Evolutionary conservation across 805 yeast species (phyloP), one percentile per base, ranked within the genome.

Genomic region (Millerozyma miso): DNA sequence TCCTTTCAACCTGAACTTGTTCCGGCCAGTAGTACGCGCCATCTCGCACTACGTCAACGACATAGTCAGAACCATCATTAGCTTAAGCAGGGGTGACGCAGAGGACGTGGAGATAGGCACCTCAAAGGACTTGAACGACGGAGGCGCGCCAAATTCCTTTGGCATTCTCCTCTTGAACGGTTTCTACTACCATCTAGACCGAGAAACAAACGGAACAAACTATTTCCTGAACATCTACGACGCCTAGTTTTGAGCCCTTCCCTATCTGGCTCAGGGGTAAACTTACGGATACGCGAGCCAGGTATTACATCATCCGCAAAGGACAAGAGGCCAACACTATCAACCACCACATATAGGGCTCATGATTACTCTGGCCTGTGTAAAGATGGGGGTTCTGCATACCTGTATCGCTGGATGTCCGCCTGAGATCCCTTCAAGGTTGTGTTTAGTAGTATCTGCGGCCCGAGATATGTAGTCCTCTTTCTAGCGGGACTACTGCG

Each of bases 61-160:
- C 35, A 45, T 67, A n/a, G 53, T 67, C 10, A 47, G 59, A n/a
- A 49, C 48, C 5, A 51, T 69, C 56, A 51, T 60, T 35, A 60
- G 60, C 42, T 56, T 70, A 39, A 56, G 65, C 45, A 50, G 76
- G 14, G 76, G 74, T 1, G 55, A 69, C 47, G 76, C 76, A 1
- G 76, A 70, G 46, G 63, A 57, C 26, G 52, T 56, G 8, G 55
- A 53, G 3, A 53, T 63, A 26, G 62, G 60, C 8, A 37, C 16
- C 10, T 37, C 15, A 8, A 48, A 43, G 16, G 56, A 54, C 18
- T 58, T 63, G 36, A 65, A 64, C 42, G 75, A 69, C 37, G 74
- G 73, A 13, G 49, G 65, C 45, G 43, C 56, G 26, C 10, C 35
- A n/a, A 33, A 37, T n/a, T 35, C n/a, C 18, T 45, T 45, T 17